Evolutionary conservation across 116 monocot genomes (phyloP).

Genomic region (Zostera marina): DNA sequence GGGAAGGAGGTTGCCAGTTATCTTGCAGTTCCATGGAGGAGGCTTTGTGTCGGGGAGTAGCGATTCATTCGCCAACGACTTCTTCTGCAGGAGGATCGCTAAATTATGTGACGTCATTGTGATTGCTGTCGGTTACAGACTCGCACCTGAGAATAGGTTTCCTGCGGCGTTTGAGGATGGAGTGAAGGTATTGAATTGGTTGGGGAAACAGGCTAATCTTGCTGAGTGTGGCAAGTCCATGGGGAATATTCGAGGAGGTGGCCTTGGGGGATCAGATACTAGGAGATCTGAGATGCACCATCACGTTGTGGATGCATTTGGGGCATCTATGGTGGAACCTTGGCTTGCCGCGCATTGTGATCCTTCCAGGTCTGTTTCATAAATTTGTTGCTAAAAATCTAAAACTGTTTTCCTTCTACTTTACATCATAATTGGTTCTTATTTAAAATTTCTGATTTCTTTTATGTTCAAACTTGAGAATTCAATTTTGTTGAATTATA

Average conservation of each 20-base stretch:
- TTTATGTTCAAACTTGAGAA: not conserved
- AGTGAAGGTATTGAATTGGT: constrained; percentile 33
- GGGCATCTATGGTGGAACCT: constrained; percentile 48
- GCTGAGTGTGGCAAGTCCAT: constrained; percentile 39
- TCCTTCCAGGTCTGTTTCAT: constrained; percentile 35
- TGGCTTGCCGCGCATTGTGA: constrained; percentile 67
- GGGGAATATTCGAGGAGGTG: constrained; percentile 7
- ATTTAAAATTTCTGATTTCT: not conserved
- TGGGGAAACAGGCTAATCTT: constrained; percentile 46
- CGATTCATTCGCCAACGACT: constrained; percentile 27
- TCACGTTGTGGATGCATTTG: constrained; percentile 34
- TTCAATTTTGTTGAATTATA: no score
- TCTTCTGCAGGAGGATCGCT: constrained; percentile 44
- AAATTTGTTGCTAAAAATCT: not conserved
- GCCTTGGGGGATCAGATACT: constrained; percentile 1
- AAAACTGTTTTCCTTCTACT: not conserved
- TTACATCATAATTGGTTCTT: not conserved
- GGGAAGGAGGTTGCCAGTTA: constrained; percentile 19
- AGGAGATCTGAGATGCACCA: constrained; percentile 8
- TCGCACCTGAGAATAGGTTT: constrained; percentile 50
- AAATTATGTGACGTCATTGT: constrained; percentile 36
- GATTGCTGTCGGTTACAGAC: constrained; percentile 45
- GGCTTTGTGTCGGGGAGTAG: constrained; percentile 34
- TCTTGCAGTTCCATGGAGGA: constrained; percentile 62
- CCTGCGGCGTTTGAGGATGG: constrained; percentile 60